Base-by-base conservation (phyloP, 2,329 filamentous ascomycete species). In the Tolypocladium ovalisporum region DNA sequence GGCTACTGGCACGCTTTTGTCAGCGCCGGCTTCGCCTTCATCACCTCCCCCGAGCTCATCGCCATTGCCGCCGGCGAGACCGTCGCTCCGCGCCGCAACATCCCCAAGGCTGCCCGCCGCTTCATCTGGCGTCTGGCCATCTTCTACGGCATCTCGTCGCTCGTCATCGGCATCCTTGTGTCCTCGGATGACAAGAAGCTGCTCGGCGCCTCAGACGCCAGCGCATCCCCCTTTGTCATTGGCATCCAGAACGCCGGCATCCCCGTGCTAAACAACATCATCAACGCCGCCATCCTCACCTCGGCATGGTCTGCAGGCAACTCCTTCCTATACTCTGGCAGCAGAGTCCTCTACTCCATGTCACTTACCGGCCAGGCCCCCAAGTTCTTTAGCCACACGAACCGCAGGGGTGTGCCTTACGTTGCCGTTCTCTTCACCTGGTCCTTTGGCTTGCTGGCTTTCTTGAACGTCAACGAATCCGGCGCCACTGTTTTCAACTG, bases 261-360 rank as follows among this genome's bases (percentile, higher is more conserved):
- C 63, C 71, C 74, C 2, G 79, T 77, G 1, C 77, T 89, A 2
- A 82, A 86, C 63, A 81, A 81, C 60, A 77, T 88, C 62, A 85
- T 89, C 73, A 89, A 89, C 66, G 85, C 79, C 37, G 83, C 81
- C 24, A 81, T 89, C 63, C 73, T 88, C 55, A 84, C 86, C 19
- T 86, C 83, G 7, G 86, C 85, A 2, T 83, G 81, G 76, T 83
- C 81, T 1, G 81, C 81, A 8, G 81, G 78, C 32, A 84, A 83
- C 65, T 80, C 81, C 0, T 83, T 82, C 73, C 74, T 83, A 56
- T 88, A 88, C 70, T 85, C 83, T 1, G 84, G 86, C 54, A 86
- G 83, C 47, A 83, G 88, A 66, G 83, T 90, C 24, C 75, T 91
- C 10, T 85, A 88, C 66, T 85, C 84, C 58, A 81, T 91, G 67